Base-by-base conservation (phyloP, 495 filamentous ascomycete genomes). In the Chaetomium fimeti region DNA sequence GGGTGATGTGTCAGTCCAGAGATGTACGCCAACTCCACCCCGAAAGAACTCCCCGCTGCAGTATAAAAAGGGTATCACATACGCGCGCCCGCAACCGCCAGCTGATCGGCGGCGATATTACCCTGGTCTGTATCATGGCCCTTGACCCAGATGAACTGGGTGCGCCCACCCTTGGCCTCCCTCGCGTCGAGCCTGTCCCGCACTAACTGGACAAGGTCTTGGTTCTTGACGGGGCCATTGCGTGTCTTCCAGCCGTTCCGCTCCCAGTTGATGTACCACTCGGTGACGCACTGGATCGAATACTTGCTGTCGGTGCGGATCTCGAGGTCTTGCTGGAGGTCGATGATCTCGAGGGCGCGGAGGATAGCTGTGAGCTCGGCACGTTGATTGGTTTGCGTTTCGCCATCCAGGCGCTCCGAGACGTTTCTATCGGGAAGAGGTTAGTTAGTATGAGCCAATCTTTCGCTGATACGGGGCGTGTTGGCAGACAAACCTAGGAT, bases 341-440 rank as follows among this genome's bases (percentile, higher is more conserved):
- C 51, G 2, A 90, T 84, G 28, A 87, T 85, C 69, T 97, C 86
- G 27, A 98, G 82, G 8, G 91, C 91, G 57, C 93, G 89, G 5
- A 89, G 79, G 64, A 97, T 88, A 0, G 92, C 94, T 4, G 91
- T 92, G 59, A 98, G 79, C 75, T 98, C 94, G 18, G 94, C 94
- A 5, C 94, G 91, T 74, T 97, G 90, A 73, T 98, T 98, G 1
- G 94, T 97, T 73, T 98, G 94, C 12, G 80, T 75, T 13, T 80
- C 76, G 43, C 93, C 93, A 47, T 77, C 69, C 2, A 98, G 82
- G 18, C 87, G 84, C 71, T 97, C 93, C 22, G 91, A 92, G 59
- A 97, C 82, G 74, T 97, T 98, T 72, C 70, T 73, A 52, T 3
- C 15, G 6, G 18, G 25, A 7, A n/a, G 29, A 2, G 1, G 27